Conservation (phyloP, 2,329 filamentous ascomycete genomes). For the Pyrenochaeta sp. region DNA sequence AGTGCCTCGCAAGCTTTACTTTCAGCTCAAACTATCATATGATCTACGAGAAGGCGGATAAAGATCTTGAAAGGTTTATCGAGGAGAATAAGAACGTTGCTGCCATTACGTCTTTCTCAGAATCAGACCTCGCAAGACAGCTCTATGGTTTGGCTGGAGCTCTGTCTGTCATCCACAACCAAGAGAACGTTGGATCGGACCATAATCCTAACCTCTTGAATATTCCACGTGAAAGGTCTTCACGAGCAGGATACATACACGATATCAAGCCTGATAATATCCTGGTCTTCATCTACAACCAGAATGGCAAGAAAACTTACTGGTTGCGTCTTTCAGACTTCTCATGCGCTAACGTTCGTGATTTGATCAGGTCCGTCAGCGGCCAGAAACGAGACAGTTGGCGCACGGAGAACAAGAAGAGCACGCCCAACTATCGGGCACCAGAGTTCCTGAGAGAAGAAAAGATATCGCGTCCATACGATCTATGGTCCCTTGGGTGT, state of each 20-base stretch:
- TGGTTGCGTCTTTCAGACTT: conserved; percentile 17
- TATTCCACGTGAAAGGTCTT: not conserved
- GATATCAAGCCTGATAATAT: conserved; percentile 58
- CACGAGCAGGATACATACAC: conserved; percentile 26
- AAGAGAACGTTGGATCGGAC: not conserved
- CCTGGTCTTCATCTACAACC: conserved; percentile 33
- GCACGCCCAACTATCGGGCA: conserved; percentile 14
- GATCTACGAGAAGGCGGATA: conserved; percentile 18
- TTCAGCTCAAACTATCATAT: conserved; percentile 18
- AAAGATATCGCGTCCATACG: conserved; percentile 26
- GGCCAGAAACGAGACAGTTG: conserved; percentile 1
- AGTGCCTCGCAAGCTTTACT: conserved; percentile 24
- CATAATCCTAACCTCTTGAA: not conserved
- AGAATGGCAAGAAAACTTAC: conserved; percentile 1
- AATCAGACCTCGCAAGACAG: conserved; percentile 6
- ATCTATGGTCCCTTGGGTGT: conserved; percentile 52
- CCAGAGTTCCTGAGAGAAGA: conserved; percentile 5
- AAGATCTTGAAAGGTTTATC: conserved; percentile 10
- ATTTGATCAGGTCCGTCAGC: not conserved
- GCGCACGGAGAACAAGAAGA: not conserved
- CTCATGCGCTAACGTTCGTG: conserved; percentile 12
- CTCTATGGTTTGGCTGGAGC: conserved; percentile 6
- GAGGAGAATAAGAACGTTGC: conserved; percentile 8
- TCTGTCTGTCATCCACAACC: conserved; percentile 15
- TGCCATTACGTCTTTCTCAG: conserved; percentile 3